Percentiles rank a stretch among this genome's conserved stretches.
phyloP scores from a whole-genome alignment of 1,139 yeast genomes.

The Saccharomyces hybrid region DNA sequence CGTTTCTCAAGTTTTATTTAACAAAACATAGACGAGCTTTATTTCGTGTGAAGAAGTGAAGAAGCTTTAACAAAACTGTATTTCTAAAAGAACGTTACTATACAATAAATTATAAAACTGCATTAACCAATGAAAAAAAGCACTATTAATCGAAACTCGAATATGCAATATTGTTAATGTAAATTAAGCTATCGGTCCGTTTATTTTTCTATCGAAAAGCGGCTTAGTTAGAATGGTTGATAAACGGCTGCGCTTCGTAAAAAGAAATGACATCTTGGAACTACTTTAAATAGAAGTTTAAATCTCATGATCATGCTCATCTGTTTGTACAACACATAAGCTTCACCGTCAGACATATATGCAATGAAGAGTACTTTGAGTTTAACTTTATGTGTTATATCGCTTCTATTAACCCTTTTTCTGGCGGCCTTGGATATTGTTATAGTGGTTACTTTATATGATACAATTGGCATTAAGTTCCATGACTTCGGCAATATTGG shows the following conservation, averaged over 20 bases:
- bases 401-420: constrained; percentile 45
- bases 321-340: neutral
- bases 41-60: neutral
- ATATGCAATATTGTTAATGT: neutral
- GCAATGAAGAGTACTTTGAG: neutral
- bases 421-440: constrained; percentile 62
- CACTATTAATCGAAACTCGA: neutral
- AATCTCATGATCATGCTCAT: neutral
- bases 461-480: constrained; percentile 47
- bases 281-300: neutral
- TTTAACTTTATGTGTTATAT: constrained; percentile 23
- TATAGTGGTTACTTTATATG: constrained; percentile 48
- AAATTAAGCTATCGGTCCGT: neutral
- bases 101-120: neutral
- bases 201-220: neutral
- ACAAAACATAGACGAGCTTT: neutral
- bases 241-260: neutral
- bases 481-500: constrained; percentile 45
- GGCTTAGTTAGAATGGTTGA: neutral
- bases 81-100: neutral
- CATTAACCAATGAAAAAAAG: neutral
- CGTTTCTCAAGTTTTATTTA: neutral
- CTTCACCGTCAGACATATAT: neutral
- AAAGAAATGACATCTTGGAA: neutral
- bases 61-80: neutral